Evolutionary conservation across 345 rosid species (phyloP).

Genomic region (Acer campestre): DNA sequence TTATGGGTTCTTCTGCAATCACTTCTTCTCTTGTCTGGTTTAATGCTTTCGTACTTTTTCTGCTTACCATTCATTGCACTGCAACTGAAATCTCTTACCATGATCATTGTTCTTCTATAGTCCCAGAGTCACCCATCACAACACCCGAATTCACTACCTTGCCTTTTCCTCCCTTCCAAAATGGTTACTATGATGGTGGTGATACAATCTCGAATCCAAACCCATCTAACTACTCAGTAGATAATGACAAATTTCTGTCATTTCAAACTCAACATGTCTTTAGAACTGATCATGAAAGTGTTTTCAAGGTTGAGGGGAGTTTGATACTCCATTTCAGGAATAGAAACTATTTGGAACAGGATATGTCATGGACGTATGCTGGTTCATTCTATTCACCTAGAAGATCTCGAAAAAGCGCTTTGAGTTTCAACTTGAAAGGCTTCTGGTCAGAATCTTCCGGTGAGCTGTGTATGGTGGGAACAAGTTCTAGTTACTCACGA

Average conservation of each 20-base stretch:
- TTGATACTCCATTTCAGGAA: conserved; percentile 12
- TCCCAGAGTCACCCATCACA: conserved; percentile 7
- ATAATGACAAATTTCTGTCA: not conserved
- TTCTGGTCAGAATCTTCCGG: conserved; percentile 35
- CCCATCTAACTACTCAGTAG: not conserved
- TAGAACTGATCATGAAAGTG: conserved; percentile 8
- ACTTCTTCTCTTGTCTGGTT: conserved; percentile 8
- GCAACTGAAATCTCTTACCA: conserved; percentile 16
- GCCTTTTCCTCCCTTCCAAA: conserved; percentile 30
- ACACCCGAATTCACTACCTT: conserved; percentile 18
- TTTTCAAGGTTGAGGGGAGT: conserved; percentile 32
- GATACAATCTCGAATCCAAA: conserved; percentile 11
- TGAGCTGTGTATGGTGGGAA: conserved; percentile 43
- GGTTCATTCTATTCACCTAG: not conserved
- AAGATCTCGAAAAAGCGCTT: conserved; percentile 2
- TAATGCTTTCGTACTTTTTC: not conserved
- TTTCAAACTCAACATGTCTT: conserved; percentile 25
- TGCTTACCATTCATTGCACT: not conserved
- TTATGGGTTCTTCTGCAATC: conserved; percentile 1
- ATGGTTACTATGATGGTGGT: conserved; percentile 35
- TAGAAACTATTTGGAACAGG: not conserved
- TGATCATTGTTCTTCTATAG: conserved; percentile 11
- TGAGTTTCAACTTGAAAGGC: conserved; percentile 34
- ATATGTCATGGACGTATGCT: not conserved
- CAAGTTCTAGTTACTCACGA: conserved; percentile 6